Percentiles rank a stretch among this genome's conserved stretches.
These are phyloP conservation scores for Backusella australiensis DNA, from an alignment of 192 early-diverging fungal species.

Conservation along the genomic window DNA sequence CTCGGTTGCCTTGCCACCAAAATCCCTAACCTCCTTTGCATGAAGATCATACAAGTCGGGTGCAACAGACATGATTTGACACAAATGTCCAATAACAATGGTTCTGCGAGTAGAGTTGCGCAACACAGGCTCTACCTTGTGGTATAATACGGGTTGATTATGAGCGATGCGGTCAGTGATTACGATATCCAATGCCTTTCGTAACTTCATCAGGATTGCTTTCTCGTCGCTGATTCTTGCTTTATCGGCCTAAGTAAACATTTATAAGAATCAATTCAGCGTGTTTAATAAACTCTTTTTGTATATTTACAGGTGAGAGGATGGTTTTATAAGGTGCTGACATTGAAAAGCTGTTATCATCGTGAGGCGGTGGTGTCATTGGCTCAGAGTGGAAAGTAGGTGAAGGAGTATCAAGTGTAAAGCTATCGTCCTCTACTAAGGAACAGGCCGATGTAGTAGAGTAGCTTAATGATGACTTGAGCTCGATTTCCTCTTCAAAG, in stretches of 20 bases:
- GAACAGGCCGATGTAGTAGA: not conserved
- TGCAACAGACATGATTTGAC: constrained; percentile 11
- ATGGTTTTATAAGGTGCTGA: constrained; percentile 5
- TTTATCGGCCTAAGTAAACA: not conserved
- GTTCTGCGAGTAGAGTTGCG: constrained; percentile 4
- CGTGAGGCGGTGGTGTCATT: not conserved
- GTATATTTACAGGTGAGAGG: not conserved
- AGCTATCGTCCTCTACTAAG: not conserved
- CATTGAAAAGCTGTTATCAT: not conserved
- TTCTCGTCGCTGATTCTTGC: constrained; percentile 13
- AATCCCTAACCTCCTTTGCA: constrained; percentile 11
- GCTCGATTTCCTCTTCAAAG: not conserved
- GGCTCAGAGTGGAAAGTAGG: not conserved
- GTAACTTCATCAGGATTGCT: not conserved
- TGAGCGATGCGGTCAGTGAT: constrained; percentile 9
- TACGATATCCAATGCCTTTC: constrained; percentile 16
- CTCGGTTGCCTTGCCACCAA: constrained; percentile 12
- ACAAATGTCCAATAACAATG: not conserved
- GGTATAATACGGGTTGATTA: constrained; percentile 13
- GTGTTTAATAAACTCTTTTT: not conserved
- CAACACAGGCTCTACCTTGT: constrained; percentile 12
- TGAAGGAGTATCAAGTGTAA: not conserved
- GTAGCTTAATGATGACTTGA: not conserved
- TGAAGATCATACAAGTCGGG: not conserved
- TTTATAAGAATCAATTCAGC: no score